A percentile compares a stretch with the other conserved stretches of the same genome.
phyloP scores from a whole-genome alignment of 495 filamentous ascomycete genomes.

The Aspergillus mulundensis region DNA sequence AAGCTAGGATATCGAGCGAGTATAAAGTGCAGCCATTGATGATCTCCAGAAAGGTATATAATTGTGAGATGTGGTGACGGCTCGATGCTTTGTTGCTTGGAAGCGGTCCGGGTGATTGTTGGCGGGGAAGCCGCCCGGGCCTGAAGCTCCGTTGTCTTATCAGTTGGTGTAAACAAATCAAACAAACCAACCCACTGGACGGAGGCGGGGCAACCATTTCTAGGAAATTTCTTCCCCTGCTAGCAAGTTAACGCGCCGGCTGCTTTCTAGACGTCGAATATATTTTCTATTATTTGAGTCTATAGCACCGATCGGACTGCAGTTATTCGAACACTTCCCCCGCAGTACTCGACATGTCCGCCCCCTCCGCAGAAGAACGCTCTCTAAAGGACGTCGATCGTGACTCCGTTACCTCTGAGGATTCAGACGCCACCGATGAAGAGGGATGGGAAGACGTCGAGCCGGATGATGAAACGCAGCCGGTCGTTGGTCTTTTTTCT shows the following conservation, averaged over 20 bases:
- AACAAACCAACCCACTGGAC: constrained; percentile 11
- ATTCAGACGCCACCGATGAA: constrained; percentile 53
- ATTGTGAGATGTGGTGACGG: background rate
- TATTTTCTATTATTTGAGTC: no score
- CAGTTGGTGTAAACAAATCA: constrained; percentile 33
- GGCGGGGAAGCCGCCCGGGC: constrained; percentile 21
- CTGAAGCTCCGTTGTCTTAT: constrained; percentile 13
- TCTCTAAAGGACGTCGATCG: constrained; percentile 28
- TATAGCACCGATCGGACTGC: background rate
- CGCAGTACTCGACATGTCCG: constrained; percentile 28
- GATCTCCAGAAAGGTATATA: background rate
- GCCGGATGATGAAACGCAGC: constrained; percentile 59
- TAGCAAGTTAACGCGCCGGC: background rate
- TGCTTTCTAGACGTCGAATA: no score
- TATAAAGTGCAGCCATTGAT: background rate
- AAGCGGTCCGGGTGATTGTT: constrained; percentile 23
- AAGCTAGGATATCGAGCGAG: background rate
- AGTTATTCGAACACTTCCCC: constrained; percentile 1
- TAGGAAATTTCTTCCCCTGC: constrained; percentile 4
- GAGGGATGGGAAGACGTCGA: constrained; percentile 82
- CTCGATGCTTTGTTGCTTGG: constrained; percentile 9
- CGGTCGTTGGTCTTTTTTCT: constrained; percentile 68
- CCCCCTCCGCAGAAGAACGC: constrained; percentile 20
- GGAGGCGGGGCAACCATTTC: constrained; percentile 35
- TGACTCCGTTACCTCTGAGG: constrained; percentile 35